phyloP scores from a whole-genome alignment of 2,329 filamentous ascomycete species.

The Hymenoscyphus repandus region DNA sequence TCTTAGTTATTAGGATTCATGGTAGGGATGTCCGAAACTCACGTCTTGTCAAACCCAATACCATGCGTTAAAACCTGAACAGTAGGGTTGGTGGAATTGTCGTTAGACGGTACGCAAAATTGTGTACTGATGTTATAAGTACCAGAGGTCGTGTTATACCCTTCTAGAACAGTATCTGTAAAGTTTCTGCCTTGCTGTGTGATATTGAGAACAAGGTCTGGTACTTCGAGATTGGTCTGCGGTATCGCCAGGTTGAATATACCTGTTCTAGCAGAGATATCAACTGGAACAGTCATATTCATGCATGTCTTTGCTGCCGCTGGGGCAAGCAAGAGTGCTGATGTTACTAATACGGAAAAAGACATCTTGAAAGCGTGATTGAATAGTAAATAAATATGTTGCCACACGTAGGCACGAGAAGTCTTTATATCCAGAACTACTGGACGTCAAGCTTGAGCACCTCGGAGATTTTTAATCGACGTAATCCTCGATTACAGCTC shows the following conservation, averaged over 20 bases:
- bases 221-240: conserved; percentile 49
- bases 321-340: conserved; percentile 12
- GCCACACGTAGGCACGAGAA: too few species aligned
- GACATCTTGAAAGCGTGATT: conserved; percentile 8
- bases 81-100: conserved; percentile 27
- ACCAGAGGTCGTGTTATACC: conserved; percentile 45
- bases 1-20: too few species aligned
- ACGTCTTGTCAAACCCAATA: conserved; percentile 48
- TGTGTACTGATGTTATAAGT: conserved; percentile 54
- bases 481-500: too few species aligned
- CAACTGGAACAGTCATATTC: conserved; percentile 51
- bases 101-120: conserved; percentile 53
- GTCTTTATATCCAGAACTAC: too few species aligned
- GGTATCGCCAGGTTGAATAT: conserved; percentile 46
- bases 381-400: neutral
- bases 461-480: too few species aligned
- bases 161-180: conserved; percentile 39
- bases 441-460: too few species aligned
- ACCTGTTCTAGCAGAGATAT: conserved; percentile 48
- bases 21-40: conserved; percentile 19
- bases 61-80: conserved; percentile 49
- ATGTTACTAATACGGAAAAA: conserved; percentile 5
- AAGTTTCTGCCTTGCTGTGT: conserved; percentile 46
- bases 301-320: conserved; percentile 33
- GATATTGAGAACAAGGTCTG: conserved; percentile 48